Percentiles rank a stretch among this genome's conserved stretches.
These are phyloP conservation scores for Nothophoma quercina DNA, from an alignment of 2,329 filamentous ascomycete genomes.

Conservation along the genomic window DNA sequence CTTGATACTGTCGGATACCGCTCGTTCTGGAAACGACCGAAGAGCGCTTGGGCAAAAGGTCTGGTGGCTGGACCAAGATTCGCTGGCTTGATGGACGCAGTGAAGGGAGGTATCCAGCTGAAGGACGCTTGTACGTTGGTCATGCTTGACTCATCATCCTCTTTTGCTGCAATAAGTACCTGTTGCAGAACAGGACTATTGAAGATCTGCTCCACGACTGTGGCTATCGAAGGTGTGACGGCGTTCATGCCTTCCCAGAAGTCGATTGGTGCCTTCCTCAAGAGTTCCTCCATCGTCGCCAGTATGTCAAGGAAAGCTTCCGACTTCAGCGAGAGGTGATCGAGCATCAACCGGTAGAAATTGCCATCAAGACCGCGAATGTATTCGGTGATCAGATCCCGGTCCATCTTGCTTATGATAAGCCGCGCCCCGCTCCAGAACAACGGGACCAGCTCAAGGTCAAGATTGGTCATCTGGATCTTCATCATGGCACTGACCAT, in stretches of 20 bases:
- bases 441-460: conserved; percentile 65
- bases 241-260: conserved; percentile 91
- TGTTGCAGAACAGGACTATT: conserved; percentile 70
- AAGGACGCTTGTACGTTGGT: conserved; percentile 70
- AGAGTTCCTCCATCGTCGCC: conserved; percentile 71
- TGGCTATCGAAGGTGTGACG: conserved; percentile 78
- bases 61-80: conserved; percentile 83
- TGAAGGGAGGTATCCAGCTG: conserved; percentile 79
- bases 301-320: conserved; percentile 72
- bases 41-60: conserved; percentile 76
- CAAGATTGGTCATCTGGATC: conserved; percentile 64
- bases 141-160: conserved; percentile 59
- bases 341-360: conserved; percentile 64
- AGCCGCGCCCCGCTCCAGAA: conserved; percentile 82
- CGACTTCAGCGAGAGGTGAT: conserved; percentile 66
- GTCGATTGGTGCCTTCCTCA: conserved; percentile 77
- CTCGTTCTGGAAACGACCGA: conserved; percentile 68
- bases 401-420: conserved; percentile 76
- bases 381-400: conserved; percentile 77
- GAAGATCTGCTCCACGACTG: conserved; percentile 85
- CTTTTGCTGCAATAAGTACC: conserved; percentile 61
- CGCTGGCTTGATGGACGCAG: conserved; percentile 76
- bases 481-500: conserved; percentile 71
- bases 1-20: conserved; percentile 65
- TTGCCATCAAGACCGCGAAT: conserved; percentile 81